Percentiles rank a stretch among this genome's conserved stretches.
Evolutionary conservation across 495 filamentous ascomycete species (phyloP).

Genomic region (Penicillium angulare): DNA sequence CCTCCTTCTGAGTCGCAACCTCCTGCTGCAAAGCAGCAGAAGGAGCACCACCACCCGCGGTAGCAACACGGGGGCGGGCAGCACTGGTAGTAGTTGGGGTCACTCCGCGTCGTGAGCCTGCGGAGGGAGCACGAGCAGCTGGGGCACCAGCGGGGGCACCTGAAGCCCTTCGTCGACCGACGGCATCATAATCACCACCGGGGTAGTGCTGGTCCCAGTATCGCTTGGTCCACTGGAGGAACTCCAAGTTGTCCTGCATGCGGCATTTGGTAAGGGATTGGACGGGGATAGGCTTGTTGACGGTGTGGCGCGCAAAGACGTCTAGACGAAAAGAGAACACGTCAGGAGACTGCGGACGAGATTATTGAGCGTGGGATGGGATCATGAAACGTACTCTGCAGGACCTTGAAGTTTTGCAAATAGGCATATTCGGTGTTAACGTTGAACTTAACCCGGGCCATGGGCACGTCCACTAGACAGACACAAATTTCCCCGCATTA

Average conservation of each 20-base stretch:
- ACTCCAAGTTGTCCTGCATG: constrained; percentile 99
- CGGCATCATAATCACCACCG: constrained; percentile 92
- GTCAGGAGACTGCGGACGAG: too few species aligned
- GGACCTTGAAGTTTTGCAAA: constrained; percentile 94
- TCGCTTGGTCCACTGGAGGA: constrained; percentile 92
- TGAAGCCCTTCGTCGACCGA: constrained; percentile 76
- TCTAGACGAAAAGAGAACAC: constrained; percentile 46
- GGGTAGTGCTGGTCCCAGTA: constrained; percentile 99
- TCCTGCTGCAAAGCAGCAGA: constrained; percentile 73
- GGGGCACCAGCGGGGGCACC: constrained; percentile 51
- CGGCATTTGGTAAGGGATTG: constrained; percentile 92
- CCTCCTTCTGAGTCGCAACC: constrained; percentile 80
- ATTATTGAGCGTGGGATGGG: too few species aligned
- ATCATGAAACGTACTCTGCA: constrained; percentile 71
- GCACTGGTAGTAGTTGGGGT: constrained; percentile 71
- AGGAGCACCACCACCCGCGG: constrained; percentile 52
- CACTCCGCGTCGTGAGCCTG: constrained; percentile 56
- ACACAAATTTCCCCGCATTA: constrained; percentile 18
- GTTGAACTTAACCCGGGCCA: constrained; percentile 97
- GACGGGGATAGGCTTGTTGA: constrained; percentile 86
- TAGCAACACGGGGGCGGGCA: constrained; percentile 42
- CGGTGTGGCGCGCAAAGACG: constrained; percentile 75
- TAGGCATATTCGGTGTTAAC: constrained; percentile 97
- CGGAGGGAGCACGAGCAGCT: constrained; percentile 30
- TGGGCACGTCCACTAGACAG: constrained; percentile 77